Evolutionary conservation across 2,329 filamentous ascomycete genomes (phyloP).

Genomic region (Aspergillus fijiensis): DNA sequence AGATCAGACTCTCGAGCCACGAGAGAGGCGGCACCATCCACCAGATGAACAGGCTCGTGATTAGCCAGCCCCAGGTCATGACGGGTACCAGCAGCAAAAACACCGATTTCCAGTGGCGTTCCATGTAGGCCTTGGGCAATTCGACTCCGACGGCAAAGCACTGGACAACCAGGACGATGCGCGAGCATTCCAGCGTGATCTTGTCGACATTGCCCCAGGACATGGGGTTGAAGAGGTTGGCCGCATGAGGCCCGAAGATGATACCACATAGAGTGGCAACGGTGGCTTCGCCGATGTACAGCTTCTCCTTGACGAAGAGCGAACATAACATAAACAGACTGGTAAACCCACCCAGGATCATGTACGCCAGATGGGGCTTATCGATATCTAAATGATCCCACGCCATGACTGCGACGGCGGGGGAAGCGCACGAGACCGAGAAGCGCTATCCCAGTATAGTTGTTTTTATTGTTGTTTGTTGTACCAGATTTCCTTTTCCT

Average conservation of each 20-base stretch:
- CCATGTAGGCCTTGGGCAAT: slow-evolving; percentile 80
- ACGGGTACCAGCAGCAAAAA: slow-evolving; percentile 84
- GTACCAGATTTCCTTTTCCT: not conserved
- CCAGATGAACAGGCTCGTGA: slow-evolving; percentile 93
- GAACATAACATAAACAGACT: slow-evolving; percentile 98
- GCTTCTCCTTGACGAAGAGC: slow-evolving; percentile 93
- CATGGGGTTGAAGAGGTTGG: slow-evolving; percentile 60
- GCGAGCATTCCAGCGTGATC: slow-evolving; percentile 68
- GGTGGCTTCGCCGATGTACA: slow-evolving; percentile 98
- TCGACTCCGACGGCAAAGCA: slow-evolving; percentile 73
- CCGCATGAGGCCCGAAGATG: slow-evolving; percentile 68
- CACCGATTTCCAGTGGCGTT: slow-evolving; percentile 94
- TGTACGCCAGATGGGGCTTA: slow-evolving; percentile 94
- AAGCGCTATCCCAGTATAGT: not conserved
- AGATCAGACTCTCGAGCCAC: slow-evolving; percentile 85
- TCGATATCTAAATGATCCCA: slow-evolving; percentile 66
- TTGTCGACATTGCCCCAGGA: slow-evolving; percentile 67
- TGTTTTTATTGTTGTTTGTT: not conserved
- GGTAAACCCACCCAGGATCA: slow-evolving; percentile 97
- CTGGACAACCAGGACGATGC: slow-evolving; percentile 70
- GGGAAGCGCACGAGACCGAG: not conserved
- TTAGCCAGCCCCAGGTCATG: slow-evolving; percentile 85
- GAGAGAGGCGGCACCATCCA: slow-evolving; percentile 76
- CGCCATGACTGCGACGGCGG: slow-evolving; percentile 40
- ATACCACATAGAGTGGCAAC: slow-evolving; percentile 74